Base-by-base conservation (phyloP, 1,284 basidiomycete genomes). In the Irpex rosettiformis region DNA sequence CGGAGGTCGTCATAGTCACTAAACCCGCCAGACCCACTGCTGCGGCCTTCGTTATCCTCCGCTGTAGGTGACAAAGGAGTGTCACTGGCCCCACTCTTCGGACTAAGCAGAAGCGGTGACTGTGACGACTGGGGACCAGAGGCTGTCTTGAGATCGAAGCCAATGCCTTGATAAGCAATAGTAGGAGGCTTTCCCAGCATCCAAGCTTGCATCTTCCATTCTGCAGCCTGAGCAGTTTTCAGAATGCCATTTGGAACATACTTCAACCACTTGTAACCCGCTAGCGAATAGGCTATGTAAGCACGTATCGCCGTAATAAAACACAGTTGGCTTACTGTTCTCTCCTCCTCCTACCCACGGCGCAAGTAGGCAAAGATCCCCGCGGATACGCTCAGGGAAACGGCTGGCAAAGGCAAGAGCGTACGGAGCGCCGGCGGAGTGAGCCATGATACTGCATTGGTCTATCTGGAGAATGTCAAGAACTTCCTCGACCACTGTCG, bases 191-290 rank as follows among this genome's bases (percentile, higher is more conserved):
- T 98, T 61, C 95, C 95, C 24, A 98, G 82, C 84, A 93, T 93
- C 93, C 95, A 98, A 0, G 92, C 90, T 69, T 97, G 94, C 54
- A 98, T 79, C 71, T 90, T 93, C 95, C 95, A 98, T 68, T 99
- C 96, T 0, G 96, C 96, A 3, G 94, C 93, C 69, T 97, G 94
- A 0, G 96, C 96, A 0, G 94, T 96, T 77, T 92, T 94, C 66
- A 99, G 81, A 45, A 99, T 84, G 21, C 91, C 88, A 62, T 93
- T 94, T 0, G 96, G 96, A 1, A 99, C 89, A 70, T 96, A 98
- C 71, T 95, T 96, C 59, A 99, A 80, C 94, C 95, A 98, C 69
- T 92, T 95, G 76, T 97, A 98, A 18, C 91, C 89, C 67, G 82
- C 85, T 88, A 63, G 8, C 18, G 18, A 47, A 47, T 13, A 8